Evolutionary conservation across 2,329 filamentous ascomycete genomes (phyloP).

Genomic region (Zopfia rhizophila): DNA sequence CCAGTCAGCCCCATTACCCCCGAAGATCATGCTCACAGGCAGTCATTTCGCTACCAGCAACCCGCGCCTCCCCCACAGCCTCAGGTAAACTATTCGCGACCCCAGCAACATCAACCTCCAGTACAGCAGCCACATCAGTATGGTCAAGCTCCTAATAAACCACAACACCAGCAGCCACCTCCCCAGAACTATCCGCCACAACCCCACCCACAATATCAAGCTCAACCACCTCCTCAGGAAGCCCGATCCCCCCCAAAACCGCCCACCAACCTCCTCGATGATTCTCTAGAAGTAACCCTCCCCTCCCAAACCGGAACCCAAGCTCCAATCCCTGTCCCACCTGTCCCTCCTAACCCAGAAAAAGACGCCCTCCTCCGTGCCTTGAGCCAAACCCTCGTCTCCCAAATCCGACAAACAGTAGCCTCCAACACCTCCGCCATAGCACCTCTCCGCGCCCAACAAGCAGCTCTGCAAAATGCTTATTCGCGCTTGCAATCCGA

Average conservation of each 20-base stretch:
- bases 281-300: slow-evolving; percentile 69
- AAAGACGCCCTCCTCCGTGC: slow-evolving; percentile 87
- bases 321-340: slow-evolving; percentile 73
- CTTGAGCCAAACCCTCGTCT: slow-evolving; percentile 75
- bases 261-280: slow-evolving; percentile 67
- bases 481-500: slow-evolving; percentile 78
- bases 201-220: slow-evolving; percentile 27
- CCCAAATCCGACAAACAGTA: slow-evolving; percentile 74
- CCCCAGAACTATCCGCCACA: slow-evolving; percentile 29
- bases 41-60: slow-evolving; percentile 32
- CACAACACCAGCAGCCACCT: slow-evolving; percentile 27
- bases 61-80: slow-evolving; percentile 30
- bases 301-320: slow-evolving; percentile 60
- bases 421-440: slow-evolving; percentile 79
- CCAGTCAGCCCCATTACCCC: slow-evolving; percentile 51
- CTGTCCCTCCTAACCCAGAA: slow-evolving; percentile 94
- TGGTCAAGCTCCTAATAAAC: slow-evolving; percentile 16
- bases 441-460: slow-evolving; percentile 80
- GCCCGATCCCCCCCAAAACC: slow-evolving; percentile 24
- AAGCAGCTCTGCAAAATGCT: slow-evolving; percentile 77
- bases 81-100: slow-evolving; percentile 20
- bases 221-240: slow-evolving; percentile 35
- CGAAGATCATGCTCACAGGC: slow-evolving; percentile 30
- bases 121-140: slow-evolving; percentile 19
- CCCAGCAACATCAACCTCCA: slow-evolving; percentile 29